Conservation (phyloP, 441 rosid species). For the Erodium moschatum region DNA sequence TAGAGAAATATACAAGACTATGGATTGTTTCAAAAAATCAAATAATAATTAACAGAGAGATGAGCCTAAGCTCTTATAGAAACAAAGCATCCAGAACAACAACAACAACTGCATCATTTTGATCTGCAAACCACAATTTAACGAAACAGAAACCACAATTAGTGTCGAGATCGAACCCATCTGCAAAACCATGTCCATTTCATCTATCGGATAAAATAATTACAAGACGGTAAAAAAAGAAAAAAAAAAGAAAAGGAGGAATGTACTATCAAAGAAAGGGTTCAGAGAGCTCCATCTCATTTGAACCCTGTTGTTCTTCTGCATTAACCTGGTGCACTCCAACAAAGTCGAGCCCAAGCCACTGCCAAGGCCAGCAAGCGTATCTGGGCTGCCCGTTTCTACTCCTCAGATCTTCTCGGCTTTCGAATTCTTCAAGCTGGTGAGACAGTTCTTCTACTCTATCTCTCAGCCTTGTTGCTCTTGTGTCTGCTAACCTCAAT, state of each 20-base stretch:
- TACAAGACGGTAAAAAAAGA: too few relatives aligned
- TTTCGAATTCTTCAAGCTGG: constrained; percentile 69
- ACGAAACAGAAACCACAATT: too few relatives aligned
- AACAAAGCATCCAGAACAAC: too few relatives aligned
- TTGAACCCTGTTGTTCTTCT: constrained; percentile 42
- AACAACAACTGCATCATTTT: too few relatives aligned
- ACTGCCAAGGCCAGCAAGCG: constrained; percentile 97
- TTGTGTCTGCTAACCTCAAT: constrained; percentile 63
- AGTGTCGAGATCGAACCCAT: too few relatives aligned
- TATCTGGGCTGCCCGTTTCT: constrained; percentile 45
- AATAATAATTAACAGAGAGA: too few relatives aligned
- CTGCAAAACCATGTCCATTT: constrained; percentile 12
- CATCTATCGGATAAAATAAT: too few relatives aligned
- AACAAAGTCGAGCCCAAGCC: constrained; percentile 84
- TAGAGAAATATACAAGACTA: too few relatives aligned
- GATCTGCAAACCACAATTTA: too few relatives aligned
- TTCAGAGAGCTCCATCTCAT: constrained; percentile 95
- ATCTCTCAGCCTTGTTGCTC: constrained; percentile 74
- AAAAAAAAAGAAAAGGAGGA: not conserved
- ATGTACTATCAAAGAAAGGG: constrained; percentile 54
- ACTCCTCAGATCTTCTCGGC: constrained; percentile 47
- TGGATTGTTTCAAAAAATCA: too few relatives aligned
- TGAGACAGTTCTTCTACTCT: constrained; percentile 72
- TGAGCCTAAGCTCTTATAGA: too few relatives aligned
- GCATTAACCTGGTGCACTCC: constrained; percentile 41